Conservation (phyloP, 208 protist genomes). For the Leishmania gerbilli region DNA sequence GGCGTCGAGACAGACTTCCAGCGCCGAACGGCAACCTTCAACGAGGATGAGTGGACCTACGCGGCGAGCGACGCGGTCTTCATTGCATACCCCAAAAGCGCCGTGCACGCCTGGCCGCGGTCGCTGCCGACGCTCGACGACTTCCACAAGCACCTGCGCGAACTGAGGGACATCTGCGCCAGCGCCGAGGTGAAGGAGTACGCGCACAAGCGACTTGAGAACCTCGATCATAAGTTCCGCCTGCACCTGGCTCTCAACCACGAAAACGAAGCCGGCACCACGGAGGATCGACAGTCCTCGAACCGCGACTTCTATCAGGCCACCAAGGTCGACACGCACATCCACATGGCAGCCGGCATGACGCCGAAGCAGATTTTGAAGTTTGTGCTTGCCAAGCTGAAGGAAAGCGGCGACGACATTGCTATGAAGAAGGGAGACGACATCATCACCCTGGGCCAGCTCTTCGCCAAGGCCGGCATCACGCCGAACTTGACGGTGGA, state of each 20-base stretch:
- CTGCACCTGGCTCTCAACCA: conserved; percentile 95
- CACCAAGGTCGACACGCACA: conserved; percentile 97
- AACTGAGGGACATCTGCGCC: conserved; percentile 74
- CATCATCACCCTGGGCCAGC: conserved; percentile 85
- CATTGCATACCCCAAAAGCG: conserved; percentile 77
- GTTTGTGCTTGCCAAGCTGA: conserved; percentile 95
- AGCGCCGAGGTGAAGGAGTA: conserved; percentile 91
- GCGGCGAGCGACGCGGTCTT: conserved; percentile 87
- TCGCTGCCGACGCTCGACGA: conserved; percentile 80
- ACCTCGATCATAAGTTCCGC: conserved; percentile 93
- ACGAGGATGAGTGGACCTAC: conserved; percentile 91
- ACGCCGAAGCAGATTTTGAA: conserved; percentile 93
- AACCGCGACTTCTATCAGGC: conserved; percentile 96
- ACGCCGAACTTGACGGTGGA: conserved; percentile 95
- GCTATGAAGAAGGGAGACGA: conserved; percentile 87
- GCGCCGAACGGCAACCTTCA: conserved; percentile 83
- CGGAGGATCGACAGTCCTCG: conserved; percentile 77
- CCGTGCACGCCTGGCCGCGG: conserved; percentile 80
- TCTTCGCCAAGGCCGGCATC: conserved; percentile 87
- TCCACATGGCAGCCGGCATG: conserved; percentile 96
- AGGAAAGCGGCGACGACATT: conserved; percentile 92
- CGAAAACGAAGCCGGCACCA: conserved; percentile 88
- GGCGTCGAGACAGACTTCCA: conserved; percentile 86
- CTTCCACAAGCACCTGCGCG: conserved; percentile 74
- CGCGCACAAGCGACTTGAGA: conserved; percentile 89